Conservation (phyloP, 352 stramenopile species). For the Globisporangium viniferum region DNA sequence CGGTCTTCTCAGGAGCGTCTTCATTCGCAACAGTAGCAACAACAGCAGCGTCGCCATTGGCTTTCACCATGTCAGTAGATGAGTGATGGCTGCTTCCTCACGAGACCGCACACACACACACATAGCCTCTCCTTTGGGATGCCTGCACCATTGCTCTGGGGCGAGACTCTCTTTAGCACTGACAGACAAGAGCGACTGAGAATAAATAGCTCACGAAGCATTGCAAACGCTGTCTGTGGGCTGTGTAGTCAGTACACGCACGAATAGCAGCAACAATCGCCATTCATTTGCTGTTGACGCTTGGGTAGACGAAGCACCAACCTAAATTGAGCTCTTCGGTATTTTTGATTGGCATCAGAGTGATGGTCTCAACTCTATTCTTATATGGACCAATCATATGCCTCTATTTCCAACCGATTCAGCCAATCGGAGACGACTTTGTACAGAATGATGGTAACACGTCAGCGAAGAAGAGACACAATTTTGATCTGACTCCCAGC, state of each 20-base stretch:
- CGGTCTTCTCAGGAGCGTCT: conserved; percentile 7
- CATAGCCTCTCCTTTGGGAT: neutral
- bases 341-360: neutral
- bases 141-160: neutral
- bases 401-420: neutral
- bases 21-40: neutral
- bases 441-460: neutral
- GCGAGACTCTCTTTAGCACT: neutral
- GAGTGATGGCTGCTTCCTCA: neutral
- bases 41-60: neutral
- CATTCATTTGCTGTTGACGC: neutral
- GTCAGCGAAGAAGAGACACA: neutral
- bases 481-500: neutral
- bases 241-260: neutral
- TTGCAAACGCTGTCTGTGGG: neutral
- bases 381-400: neutral
- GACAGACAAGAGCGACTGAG: neutral
- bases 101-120: neutral
- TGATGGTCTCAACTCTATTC: neutral
- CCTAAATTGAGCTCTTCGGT: neutral
- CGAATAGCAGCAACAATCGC: neutral
- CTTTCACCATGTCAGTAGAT: neutral
- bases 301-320: neutral
- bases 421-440: neutral
- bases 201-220: neutral